Evolutionary conservation across 1,139 yeast species (phyloP), one percentile per base, ranked within the genome.

Genomic region (Lodderomyces elongisporus): DNA sequence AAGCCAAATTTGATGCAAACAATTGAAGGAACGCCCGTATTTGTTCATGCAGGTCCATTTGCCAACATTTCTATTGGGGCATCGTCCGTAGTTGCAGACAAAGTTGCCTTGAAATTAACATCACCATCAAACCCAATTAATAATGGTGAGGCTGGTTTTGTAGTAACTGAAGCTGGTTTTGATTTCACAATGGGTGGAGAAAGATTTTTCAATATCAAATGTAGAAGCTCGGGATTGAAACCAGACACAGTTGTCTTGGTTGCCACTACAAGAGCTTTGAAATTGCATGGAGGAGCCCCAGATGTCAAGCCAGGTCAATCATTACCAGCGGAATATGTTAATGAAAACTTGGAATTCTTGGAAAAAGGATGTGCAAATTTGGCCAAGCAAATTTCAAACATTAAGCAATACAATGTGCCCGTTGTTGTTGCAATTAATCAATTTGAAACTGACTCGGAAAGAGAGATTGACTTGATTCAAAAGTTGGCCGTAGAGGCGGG

Each of bases 131-230:
- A 65, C 46, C 70, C 73, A 20, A 63, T 58, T 36, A 65, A 66
- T 47, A 57, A 54, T 37, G 70, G 70, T 15, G 43, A 54, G 38
- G 59, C 58, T 41, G 91, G 91, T 36, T 83, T 70, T 46, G 93
- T 83, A 35, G 81, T 83, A 33, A 83, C 93, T 28, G 93, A 83
- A 57, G 91, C 91, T 14, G 93, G 93, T 30, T 83, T 83, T 52
- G 93, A 83, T 56, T 83, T 83, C 58, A 81, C 91, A 27, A 83
- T 83, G 93, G 93, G 93, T 46, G 93, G 93, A 48, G 93, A 83
- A 63, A 70, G 93, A 56, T 82, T 82, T 58, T 75, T 80, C 60
- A 79, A 82, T 58, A 82, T 83, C 54, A 83, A 83, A 60, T 80
- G 89, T 51, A 75, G 91, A 58, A 68, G 87, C 6, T 78, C 85